phyloP scores from a whole-genome alignment of 1,284 basidiomycete species.

The Cronartium ribicola region DNA sequence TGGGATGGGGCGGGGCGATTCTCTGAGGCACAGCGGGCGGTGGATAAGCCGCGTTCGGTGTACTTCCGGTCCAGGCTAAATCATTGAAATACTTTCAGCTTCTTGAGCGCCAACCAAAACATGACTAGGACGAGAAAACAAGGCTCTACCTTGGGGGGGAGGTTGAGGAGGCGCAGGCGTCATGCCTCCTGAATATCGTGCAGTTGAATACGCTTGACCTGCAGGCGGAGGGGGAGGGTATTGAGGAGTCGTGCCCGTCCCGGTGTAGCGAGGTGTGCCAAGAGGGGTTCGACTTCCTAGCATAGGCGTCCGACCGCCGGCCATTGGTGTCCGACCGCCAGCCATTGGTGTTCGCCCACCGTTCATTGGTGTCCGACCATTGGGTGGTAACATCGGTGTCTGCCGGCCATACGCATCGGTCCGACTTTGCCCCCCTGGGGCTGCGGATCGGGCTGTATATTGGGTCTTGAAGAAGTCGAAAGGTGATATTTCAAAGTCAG shows the following conservation, averaged over 20 bases:
- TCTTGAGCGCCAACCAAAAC: neutral
- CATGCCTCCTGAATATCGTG: conserved; percentile 6
- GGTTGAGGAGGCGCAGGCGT: conserved; percentile 29
- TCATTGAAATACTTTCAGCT: neutral
- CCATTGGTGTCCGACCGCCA: conserved; percentile 32
- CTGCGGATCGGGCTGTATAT: conserved; percentile 40
- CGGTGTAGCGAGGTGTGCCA: conserved; percentile 33
- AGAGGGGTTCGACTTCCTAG: conserved; percentile 18
- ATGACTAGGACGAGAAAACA: neutral
- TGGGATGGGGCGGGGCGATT: neutral
- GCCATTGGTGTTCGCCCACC: conserved; percentile 37
- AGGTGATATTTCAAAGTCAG: neutral
- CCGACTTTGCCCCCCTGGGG: conserved; percentile 18
- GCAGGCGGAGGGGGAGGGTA: conserved; percentile 21
- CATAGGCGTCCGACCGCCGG: conserved; percentile 32
- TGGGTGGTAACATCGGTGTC: conserved; percentile 22
- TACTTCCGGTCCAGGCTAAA: neutral
- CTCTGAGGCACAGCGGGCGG: neutral
- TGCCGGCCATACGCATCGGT: conserved; percentile 37
- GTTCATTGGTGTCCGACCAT: conserved; percentile 28
- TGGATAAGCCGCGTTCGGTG: neutral
- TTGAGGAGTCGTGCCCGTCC: neutral
- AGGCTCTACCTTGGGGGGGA: conserved; percentile 19
- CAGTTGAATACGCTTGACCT: conserved; percentile 11
- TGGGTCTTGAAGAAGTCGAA: conserved; percentile 24